These are phyloP conservation scores for Ustilago esculenta DNA, from an alignment of 1,284 basidiomycete species.

Conservation along the genomic window DNA sequence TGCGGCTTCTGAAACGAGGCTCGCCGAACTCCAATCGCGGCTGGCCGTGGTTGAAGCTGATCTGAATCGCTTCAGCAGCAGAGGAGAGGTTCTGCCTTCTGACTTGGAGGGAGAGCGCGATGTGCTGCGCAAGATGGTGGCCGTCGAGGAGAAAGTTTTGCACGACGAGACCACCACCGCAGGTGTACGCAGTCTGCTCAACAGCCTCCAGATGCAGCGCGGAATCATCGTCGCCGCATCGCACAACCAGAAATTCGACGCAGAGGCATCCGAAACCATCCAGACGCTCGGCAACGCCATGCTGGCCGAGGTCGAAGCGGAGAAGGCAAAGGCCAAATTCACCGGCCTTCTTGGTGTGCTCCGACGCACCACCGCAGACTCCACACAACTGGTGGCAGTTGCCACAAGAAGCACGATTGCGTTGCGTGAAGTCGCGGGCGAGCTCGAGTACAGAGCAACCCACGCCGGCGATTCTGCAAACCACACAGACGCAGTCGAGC, in stretches of 20 bases:
- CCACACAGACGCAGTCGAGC: conserved; percentile 69
- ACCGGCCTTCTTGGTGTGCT: conserved; percentile 76
- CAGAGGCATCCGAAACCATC: conserved; percentile 77
- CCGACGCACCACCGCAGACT: conserved; percentile 74
- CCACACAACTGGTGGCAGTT: conserved; percentile 79
- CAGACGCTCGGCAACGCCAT: conserved; percentile 77
- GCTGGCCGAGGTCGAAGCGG: conserved; percentile 78
- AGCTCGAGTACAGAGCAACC: conserved; percentile 71
- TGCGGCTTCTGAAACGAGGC: conserved; percentile 77
- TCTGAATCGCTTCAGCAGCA: conserved; percentile 15
- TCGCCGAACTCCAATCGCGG: conserved; percentile 75
- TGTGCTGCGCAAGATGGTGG: conserved; percentile 76
- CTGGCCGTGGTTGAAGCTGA: conserved; percentile 74
- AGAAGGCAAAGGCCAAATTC: conserved; percentile 77
- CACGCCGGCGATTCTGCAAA: conserved; percentile 63
- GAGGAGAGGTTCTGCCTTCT: conserved; percentile 58
- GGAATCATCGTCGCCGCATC: conserved; percentile 81
- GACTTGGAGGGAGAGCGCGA: conserved; percentile 78
- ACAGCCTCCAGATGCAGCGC: conserved; percentile 82
- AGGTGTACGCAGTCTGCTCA: conserved; percentile 76
- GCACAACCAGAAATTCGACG: conserved; percentile 81
- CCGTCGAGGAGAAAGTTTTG: conserved; percentile 77
- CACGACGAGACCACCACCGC: conserved; percentile 74
- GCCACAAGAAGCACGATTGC: conserved; percentile 81
- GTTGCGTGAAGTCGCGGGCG: conserved; percentile 75